A percentile compares a stretch with the other conserved stretches of the same genome.
Conservation (phyloP, 768 basidiomycete species). For the Trametes villosa region DNA sequence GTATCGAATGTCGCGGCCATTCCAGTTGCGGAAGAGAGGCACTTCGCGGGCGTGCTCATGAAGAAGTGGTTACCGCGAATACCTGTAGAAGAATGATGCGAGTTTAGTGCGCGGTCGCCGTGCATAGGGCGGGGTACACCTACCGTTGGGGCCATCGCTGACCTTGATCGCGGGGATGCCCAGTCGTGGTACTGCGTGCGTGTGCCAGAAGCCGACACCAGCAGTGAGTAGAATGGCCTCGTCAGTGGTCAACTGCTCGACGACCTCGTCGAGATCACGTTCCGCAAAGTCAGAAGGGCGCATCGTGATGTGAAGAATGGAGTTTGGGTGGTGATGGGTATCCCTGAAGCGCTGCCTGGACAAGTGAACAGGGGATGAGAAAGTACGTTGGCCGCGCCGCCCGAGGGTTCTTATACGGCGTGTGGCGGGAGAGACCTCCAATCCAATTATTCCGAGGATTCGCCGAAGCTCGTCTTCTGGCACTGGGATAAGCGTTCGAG, state of each 20-base stretch:
- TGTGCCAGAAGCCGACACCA: constrained; percentile 82
- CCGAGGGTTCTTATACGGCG: constrained; percentile 7
- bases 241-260: constrained; percentile 70
- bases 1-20: constrained; percentile 78
- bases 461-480: constrained; percentile 15
- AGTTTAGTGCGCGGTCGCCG: background rate
- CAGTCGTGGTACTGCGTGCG: constrained; percentile 63
- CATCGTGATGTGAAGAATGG: constrained; percentile 42
- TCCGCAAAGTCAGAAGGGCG: constrained; percentile 70
- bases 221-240: constrained; percentile 75
- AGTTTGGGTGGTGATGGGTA: background rate
- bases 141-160: constrained; percentile 81
- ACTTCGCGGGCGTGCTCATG: constrained; percentile 81
- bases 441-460: constrained; percentile 14
- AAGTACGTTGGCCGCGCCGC: background rate
- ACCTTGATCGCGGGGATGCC: constrained; percentile 78
- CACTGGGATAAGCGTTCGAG: constrained; percentile 16
- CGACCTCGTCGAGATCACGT: constrained; percentile 60
- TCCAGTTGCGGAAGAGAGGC: constrained; percentile 75
- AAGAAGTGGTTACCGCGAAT: constrained; percentile 76
- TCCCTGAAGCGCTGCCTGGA: background rate
- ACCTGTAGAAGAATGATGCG: constrained; percentile 34
- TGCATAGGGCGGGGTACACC: constrained; percentile 26
- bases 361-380: background rate
- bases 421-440: background rate